Base-by-base conservation (phyloP, 495 filamentous ascomycete genomes). In the Melanomma pulvis-pyrius region DNA sequence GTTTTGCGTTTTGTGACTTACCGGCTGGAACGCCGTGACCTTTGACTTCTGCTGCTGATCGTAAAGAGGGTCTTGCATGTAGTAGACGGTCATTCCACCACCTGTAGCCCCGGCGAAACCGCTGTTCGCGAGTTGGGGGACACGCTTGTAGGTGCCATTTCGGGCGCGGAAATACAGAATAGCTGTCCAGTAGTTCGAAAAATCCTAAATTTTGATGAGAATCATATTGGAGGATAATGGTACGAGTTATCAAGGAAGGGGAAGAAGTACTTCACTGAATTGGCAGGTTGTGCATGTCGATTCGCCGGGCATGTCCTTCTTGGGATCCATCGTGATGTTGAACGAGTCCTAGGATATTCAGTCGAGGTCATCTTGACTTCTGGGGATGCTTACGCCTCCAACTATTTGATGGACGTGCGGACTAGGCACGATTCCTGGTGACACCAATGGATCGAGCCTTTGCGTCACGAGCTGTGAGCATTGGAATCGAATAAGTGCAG, bases 361-460 rank as follows among this genome's bases (percentile, higher is more conserved):
- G 44, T 34, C n/a, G 21, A 28, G 46, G 32, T 22, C 1, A 36
- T 13, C 13, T 22, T 9, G 17, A 29, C 32, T 56, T 3, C 24
- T 41, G 34, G 17, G 34, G 17, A n/a, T 5, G 41, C 62, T 6
- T 59, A 65, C 62, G 26, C 79, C 79, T 21, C 80, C 79, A 11
- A 81, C 79, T 25, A 82, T 77, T 52, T 83, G 81, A 51, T 82
- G 80, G 46, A 77, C 75, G 63, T 80, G 78, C 1, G 76, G 64
- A 9, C 74, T 74, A 49, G 67, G 76, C 6, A 59, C 30, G 39
- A 44, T 4, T 6, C 68, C 68, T 6, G 68, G 68, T 0, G 59
- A 21, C 1, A 70, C 62, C 36, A 70, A 47, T 2, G 68, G 68
- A 44, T 70, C 68, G 13, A 70, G 63, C 47, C 68, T 41, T 41